Evolutionary conservation across 2,329 filamentous ascomycete genomes (phyloP).

Genomic region (Scorias spongiosa): DNA sequence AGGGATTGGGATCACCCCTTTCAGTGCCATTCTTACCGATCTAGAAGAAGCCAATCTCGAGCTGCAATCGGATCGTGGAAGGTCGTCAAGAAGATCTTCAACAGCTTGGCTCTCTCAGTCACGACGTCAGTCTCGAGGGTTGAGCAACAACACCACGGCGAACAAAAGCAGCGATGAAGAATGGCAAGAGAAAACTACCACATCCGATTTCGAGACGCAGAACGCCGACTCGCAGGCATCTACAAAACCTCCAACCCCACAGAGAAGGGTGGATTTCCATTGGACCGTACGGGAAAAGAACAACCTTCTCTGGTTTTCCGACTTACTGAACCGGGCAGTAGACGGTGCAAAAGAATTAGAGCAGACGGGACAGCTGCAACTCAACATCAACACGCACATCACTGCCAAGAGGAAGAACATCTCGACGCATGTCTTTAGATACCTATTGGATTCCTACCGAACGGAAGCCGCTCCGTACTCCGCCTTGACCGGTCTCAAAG

Average conservation of each 20-base stretch:
- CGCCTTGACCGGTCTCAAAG: constrained; percentile 39
- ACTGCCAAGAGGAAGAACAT: constrained; percentile 40
- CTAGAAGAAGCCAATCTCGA: constrained; percentile 27
- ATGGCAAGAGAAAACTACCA: neutral
- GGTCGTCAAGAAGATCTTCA: neutral
- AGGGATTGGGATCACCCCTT: constrained; percentile 44
- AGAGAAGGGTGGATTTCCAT: constrained; percentile 41
- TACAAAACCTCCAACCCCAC: constrained; percentile 14
- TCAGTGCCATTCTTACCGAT: constrained; percentile 41
- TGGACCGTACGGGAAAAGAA: constrained; percentile 45
- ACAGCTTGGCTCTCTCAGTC: neutral
- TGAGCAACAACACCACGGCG: neutral
- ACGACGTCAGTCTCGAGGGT: neutral
- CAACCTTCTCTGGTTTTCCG: constrained; percentile 42
- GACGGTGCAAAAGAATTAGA: constrained; percentile 23
- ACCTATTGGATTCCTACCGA: constrained; percentile 41
- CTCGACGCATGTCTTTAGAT: constrained; percentile 40
- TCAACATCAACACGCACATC: constrained; percentile 42
- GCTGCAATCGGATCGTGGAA: neutral
- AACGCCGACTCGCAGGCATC: neutral
- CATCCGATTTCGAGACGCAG: neutral
- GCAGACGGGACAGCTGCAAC: constrained; percentile 27
- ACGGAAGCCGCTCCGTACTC: constrained; percentile 37
- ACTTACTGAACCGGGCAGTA: constrained; percentile 37
- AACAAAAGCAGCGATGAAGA: neutral